Evolutionary conservation across 75 land plant species (phyloP), one percentile per base, ranked within the genome.

Genomic region (Ceratopteris richardii): DNA sequence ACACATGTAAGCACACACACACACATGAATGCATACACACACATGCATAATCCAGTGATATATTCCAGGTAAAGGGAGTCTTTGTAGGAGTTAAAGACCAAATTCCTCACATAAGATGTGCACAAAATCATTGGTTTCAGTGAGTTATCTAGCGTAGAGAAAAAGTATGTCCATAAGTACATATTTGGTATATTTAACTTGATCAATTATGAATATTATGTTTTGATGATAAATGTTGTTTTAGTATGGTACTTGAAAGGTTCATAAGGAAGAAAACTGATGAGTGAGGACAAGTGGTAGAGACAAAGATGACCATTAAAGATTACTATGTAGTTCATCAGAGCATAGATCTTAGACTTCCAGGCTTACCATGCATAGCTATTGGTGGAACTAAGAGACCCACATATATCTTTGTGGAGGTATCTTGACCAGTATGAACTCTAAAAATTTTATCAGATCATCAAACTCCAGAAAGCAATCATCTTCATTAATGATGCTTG

Each of bases 331-430:
- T 7, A 3, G 55, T 78, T 1, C 63, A 68, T 21, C 65, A 71
- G 24, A 21, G 51, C 16, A 69, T 74, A 27, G 63, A 42, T 20
- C 68, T 93, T 31, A 42, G 31, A 5, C 44, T 42, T 42, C 84
- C 98, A 30, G 44, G 63, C 40, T 21, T 85, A 51, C 95, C 90
- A 18, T 90, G 96, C 62, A 62, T 93, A 36, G 71, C 86, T 80
- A 95, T 81, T 39, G 98, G 98, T 0, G 76, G 70, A 44, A 68
- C 73, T 6, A 85, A 88, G 47, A 62, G 75, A 22, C 90, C 98
- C 1, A 85, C 60, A 24, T 89, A 75, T 72, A 44, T 85, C 18
- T 95, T 95, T 13, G 23, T 93, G 0, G 98, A 93, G 90, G 98
- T 87, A 40, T 78, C 0, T 19, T 46, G 5, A 46, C 17, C 37